Evolutionary conservation across 345 rosid genomes (phyloP), one percentile per base, ranked within the genome.

Genomic region (Cardamine occulta): DNA sequence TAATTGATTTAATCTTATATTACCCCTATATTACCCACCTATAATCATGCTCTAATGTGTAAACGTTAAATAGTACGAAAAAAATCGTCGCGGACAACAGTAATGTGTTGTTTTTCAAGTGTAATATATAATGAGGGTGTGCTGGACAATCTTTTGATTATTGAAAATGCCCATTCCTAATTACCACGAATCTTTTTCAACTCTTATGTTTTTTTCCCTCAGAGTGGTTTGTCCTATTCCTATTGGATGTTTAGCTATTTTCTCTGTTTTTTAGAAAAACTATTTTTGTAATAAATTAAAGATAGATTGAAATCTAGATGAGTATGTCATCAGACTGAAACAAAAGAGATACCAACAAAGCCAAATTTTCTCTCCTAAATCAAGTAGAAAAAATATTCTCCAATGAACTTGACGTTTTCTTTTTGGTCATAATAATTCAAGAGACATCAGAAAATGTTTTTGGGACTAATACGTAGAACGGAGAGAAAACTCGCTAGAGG

Each of bases 161-260:
- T 8, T 52, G 34, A 73, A 52, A 52, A 63, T 28, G n/a, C 62
- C 24, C 63, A 28, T 21, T 63, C 64, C 14, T 48, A 15, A 31
- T 59, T 34, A 24, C 53, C 49, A 72, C 35, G 28, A 32, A 34
- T 63, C n/a, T 24, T 49, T 60, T 29, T 73, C 69, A 73, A 52
- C 44, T 39, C 31, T 29, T n/a, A 40, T 47, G 31, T 14, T 44
- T 26, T 54, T 44, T 14, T 5, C 29, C 37, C 3, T 42, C 9
- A 11, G 32, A 63, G 72, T 56, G 78, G 49, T 28, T 49, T 56
- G 39, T 32, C 11, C 66, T 55, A 23, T 65, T 74, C 28, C 34
- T 65, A 64, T 74, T 66, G 28, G 58, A 65, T 65, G 66, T 56
- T 28, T 63, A 32, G 37, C 56, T 54, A 40, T 63, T 44, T 31